Evolutionary conservation across 1,284 basidiomycete species (phyloP).

Genomic region (Puccinia horiana): DNA sequence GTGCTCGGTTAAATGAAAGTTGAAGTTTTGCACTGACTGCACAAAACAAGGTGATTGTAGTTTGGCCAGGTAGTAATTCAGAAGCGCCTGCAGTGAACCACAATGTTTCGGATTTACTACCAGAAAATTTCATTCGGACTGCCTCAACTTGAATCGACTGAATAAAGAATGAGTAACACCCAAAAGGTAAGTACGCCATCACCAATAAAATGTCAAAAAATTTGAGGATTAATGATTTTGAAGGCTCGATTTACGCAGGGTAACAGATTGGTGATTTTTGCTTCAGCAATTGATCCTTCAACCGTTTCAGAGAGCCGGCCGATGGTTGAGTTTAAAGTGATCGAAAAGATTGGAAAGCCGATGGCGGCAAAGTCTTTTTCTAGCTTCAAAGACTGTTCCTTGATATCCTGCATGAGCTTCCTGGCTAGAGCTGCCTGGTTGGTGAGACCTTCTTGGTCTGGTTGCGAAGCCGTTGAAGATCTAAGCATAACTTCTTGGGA

Average conservation of each 20-base stretch:
- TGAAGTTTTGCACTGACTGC: slow-evolving; percentile 36
- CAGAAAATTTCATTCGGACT: slow-evolving; percentile 47
- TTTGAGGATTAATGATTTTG: neutral
- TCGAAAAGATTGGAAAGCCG: slow-evolving; percentile 69
- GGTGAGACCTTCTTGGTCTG: neutral
- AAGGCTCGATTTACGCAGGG: slow-evolving; percentile 67
- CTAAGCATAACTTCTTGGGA: slow-evolving; percentile 48
- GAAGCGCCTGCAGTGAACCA: slow-evolving; percentile 43
- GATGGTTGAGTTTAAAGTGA: slow-evolving; percentile 61
- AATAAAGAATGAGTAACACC: neutral
- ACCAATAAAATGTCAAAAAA: neutral
- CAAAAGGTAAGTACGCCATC: neutral
- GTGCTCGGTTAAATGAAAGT: neutral
- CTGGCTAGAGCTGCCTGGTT: slow-evolving; percentile 59
- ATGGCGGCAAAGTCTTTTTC: slow-evolving; percentile 68
- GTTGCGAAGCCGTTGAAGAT: slow-evolving; percentile 1
- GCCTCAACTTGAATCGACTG: slow-evolving; percentile 43
- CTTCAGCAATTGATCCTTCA: slow-evolving; percentile 69
- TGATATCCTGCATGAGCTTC: slow-evolving; percentile 64
- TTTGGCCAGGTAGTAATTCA: slow-evolving; percentile 32
- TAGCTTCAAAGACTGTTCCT: slow-evolving; percentile 63
- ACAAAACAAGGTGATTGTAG: slow-evolving; percentile 40
- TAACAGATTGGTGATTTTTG: slow-evolving; percentile 67
- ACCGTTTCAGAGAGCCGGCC: slow-evolving; percentile 61
- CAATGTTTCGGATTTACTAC: slow-evolving; percentile 29